A percentile compares a stretch with the other conserved stretches of the same genome.
Evolutionary conservation across 257 asterid species (phyloP).

Genomic region (Agastache rugosa): DNA sequence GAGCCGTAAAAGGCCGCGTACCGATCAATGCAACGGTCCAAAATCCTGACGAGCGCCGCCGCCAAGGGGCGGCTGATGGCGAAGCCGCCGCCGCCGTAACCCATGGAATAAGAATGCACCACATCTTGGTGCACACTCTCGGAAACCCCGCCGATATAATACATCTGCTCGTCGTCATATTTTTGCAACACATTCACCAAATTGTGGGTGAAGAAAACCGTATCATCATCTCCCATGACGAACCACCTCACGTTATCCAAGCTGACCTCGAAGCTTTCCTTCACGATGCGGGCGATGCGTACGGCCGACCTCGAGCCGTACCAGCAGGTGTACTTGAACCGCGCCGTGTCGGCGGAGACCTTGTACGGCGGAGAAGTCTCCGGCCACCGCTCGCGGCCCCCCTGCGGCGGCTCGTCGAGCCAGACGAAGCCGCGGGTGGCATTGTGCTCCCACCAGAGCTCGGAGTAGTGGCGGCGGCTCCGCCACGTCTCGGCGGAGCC

Average conservation of each 20-base stretch:
- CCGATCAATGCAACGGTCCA: conserved; percentile 82
- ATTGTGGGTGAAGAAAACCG: conserved; percentile 75
- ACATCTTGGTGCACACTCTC: conserved; percentile 86
- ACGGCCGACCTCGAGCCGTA: conserved; percentile 72
- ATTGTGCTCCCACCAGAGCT: conserved; percentile 83
- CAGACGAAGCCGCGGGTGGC: conserved; percentile 77
- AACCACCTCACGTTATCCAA: conserved; percentile 77
- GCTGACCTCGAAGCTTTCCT: conserved; percentile 69
- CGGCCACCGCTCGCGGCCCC: conserved; percentile 57
- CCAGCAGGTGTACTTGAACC: conserved; percentile 59
- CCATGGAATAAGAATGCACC: conserved; percentile 72
- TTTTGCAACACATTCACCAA: conserved; percentile 53
- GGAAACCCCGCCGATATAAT: conserved; percentile 78
- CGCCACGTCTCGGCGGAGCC: conserved; percentile 83
- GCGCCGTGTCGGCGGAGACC: conserved; percentile 59
- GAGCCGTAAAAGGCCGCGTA: conserved; percentile 75
- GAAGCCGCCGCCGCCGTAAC: conserved; percentile 92
- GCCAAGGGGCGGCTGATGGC: conserved; percentile 84
- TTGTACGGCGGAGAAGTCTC: conserved; percentile 56
- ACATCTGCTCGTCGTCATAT: conserved; percentile 72
- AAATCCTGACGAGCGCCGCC: conserved; percentile 56
- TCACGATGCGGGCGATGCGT: conserved; percentile 76
- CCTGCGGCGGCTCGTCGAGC: conserved; percentile 59
- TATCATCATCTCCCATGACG: conserved; percentile 95
- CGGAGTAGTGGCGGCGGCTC: conserved; percentile 62